Evolutionary conservation across 352 stramenopile genomes (phyloP).

Genomic region (Thalassiosira ordinaria): DNA sequence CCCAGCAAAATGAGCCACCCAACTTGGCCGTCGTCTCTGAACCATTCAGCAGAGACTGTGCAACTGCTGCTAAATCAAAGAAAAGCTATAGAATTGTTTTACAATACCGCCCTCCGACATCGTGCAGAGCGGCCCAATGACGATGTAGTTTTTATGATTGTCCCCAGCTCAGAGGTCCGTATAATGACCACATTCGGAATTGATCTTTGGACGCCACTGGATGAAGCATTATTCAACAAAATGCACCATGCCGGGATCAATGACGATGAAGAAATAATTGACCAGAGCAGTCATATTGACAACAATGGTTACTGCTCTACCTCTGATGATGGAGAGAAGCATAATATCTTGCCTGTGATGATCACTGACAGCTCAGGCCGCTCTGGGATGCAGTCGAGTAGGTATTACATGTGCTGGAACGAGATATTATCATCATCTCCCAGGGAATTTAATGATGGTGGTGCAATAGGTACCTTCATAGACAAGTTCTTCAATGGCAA

Average conservation of each 20-base stretch:
- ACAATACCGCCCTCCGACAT: slow-evolving; percentile 47
- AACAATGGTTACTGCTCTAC: slow-evolving; percentile 34
- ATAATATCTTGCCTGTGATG: slow-evolving; percentile 53
- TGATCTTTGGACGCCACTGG: slow-evolving; percentile 75
- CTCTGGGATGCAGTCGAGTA: slow-evolving; percentile 32
- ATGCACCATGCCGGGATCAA: too few species aligned
- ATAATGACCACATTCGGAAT: slow-evolving; percentile 77
- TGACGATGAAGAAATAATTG: background rate
- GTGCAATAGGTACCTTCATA: slow-evolving; percentile 55
- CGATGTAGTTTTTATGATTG: slow-evolving; percentile 72
- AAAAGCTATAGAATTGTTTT: slow-evolving; percentile 50
- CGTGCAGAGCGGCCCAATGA: slow-evolving; percentile 24
- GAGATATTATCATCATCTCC: slow-evolving; percentile 34
- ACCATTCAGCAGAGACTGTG: slow-evolving; percentile 28
- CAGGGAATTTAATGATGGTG: slow-evolving; percentile 21
- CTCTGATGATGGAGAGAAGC: background rate
- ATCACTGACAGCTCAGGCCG: slow-evolving; percentile 58
- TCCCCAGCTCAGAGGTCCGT: slow-evolving; percentile 71
- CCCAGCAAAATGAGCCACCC: background rate
- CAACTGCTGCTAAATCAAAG: slow-evolving; percentile 41
- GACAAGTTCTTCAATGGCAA: slow-evolving; percentile 52
- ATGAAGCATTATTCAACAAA: slow-evolving; percentile 53
- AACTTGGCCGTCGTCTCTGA: slow-evolving; percentile 46
- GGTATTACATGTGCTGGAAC: slow-evolving; percentile 56
- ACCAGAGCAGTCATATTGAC: background rate